Conservation (phyloP, 495 filamentous ascomycete species). For the Penicillium goetzii region DNA sequence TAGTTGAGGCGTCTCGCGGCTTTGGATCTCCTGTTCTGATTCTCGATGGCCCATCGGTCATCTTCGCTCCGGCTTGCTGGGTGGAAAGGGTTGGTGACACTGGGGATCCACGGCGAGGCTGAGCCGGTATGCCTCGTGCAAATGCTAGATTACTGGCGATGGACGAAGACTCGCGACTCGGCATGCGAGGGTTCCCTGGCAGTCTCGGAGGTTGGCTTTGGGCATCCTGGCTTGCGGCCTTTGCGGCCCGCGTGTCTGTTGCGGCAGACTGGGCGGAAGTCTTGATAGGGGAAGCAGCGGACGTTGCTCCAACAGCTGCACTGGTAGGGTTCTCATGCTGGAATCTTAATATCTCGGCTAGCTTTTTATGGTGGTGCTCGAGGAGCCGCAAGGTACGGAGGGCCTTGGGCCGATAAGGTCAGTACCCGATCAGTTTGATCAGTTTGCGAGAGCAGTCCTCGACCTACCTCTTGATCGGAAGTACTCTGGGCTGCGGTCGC, state of each 20-base stretch:
- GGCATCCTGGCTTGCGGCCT: constrained; percentile 35
- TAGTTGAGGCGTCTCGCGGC: constrained; percentile 34
- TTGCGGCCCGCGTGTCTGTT: constrained; percentile 31
- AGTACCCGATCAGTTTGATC: constrained; percentile 7
- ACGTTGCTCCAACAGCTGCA: constrained; percentile 15
- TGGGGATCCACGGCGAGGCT: constrained; percentile 62
- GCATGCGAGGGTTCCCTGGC: constrained; percentile 52
- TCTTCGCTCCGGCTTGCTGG: constrained; percentile 74
- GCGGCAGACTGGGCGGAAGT: constrained; percentile 22
- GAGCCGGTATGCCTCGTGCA: constrained; percentile 80
- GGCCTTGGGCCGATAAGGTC: constrained; percentile 53
- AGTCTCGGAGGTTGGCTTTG: constrained; percentile 43
- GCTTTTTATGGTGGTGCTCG: constrained; percentile 80
- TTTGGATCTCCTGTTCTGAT: constrained; percentile 43
- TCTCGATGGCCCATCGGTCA: constrained; percentile 60
- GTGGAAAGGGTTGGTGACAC: constrained; percentile 71
- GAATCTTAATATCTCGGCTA: constrained; percentile 76
- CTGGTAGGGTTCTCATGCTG: constrained; percentile 62
- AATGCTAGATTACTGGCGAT: constrained; percentile 92
- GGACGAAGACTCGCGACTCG: constrained; percentile 72
- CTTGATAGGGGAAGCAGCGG: constrained; percentile 18
- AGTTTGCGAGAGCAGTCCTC: background rate
- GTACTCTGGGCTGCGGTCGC: constrained; percentile 76
- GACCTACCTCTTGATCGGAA: constrained; percentile 68
- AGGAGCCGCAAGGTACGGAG: constrained; percentile 80